Percentiles rank a stretch among this genome's conserved stretches.
phyloP scores from a whole-genome alignment of 306 rosid genomes.

The Aeschynomene evenia region DNA sequence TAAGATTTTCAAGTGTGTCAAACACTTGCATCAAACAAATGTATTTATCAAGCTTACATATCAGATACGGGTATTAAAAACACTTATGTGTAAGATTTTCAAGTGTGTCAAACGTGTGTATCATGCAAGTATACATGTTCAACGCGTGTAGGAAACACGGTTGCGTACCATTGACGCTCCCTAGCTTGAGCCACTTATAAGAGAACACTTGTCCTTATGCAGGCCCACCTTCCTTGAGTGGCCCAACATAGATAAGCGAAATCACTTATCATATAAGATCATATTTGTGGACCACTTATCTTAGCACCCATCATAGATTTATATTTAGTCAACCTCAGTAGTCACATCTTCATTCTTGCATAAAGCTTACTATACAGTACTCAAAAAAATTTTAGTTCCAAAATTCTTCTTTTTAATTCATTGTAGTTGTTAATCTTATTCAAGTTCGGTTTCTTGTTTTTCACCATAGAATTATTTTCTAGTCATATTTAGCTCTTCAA shows the following conservation, averaged over 20 bases:
- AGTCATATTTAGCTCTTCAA: background rate
- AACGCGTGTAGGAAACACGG: background rate
- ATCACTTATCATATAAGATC: background rate
- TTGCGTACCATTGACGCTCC: background rate
- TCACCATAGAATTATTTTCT: no score
- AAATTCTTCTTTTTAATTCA: background rate
- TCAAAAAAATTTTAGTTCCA: no score
- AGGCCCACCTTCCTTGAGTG: background rate
- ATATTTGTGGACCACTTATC: background rate
- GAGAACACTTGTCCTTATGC: no score
- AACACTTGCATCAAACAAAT: no score
- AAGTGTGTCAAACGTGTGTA: no score
- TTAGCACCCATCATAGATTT: background rate
- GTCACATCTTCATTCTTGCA: background rate
- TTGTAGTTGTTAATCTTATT: background rate
- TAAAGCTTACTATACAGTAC: background rate
- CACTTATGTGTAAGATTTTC: no score
- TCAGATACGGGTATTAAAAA: no score
- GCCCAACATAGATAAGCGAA: background rate
- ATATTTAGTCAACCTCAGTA: background rate
- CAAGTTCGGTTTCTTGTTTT: background rate
- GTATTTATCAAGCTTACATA: no score
- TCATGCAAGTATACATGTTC: background rate
- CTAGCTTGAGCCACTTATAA: no score
- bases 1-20: background rate